Evolutionary conservation across 306 rosid genomes (phyloP).

Genomic region (Comarum palustre): DNA sequence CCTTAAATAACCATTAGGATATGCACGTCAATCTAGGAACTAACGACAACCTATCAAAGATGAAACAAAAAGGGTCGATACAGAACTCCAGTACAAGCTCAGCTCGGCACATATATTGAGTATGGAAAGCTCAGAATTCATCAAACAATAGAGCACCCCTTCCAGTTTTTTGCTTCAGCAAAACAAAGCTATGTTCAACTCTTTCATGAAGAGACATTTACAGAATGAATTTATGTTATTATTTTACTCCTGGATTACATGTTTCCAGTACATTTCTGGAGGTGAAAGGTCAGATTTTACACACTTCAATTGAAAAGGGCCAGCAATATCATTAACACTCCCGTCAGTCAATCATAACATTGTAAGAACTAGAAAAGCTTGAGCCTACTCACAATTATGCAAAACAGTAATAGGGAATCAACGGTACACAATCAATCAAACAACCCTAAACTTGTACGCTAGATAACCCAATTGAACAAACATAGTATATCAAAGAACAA

Average conservation of each 20-base stretch:
- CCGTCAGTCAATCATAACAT: not conserved
- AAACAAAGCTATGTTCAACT: not conserved
- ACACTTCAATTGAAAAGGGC: not conserved
- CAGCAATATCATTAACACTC: not conserved
- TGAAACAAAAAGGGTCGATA: not conserved
- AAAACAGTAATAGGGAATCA: not conserved
- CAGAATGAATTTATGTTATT: not conserved
- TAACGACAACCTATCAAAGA: not conserved
- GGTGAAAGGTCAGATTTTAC: not conserved
- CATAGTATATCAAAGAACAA: not conserved
- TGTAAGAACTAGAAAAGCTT: not conserved
- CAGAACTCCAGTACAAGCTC: not conserved
- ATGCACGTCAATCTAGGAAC: not conserved
- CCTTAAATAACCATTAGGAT: too few species aligned
- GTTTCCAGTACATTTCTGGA: not conserved
- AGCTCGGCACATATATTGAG: not conserved
- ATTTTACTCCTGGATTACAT: not conserved
- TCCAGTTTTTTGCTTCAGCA: not conserved
- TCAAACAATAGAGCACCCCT: not conserved
- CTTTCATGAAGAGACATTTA: not conserved
- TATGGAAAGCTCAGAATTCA: too few species aligned
- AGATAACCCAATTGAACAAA: not conserved
- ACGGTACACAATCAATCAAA: not conserved
- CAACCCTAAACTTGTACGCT: not conserved
- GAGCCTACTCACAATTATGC: not conserved